A percentile compares a stretch with the other conserved stretches of the same genome.
These are phyloP conservation scores for Conticribra weissflogii DNA, from an alignment of 108 stramenopile genomes.

Conservation along the genomic window DNA sequence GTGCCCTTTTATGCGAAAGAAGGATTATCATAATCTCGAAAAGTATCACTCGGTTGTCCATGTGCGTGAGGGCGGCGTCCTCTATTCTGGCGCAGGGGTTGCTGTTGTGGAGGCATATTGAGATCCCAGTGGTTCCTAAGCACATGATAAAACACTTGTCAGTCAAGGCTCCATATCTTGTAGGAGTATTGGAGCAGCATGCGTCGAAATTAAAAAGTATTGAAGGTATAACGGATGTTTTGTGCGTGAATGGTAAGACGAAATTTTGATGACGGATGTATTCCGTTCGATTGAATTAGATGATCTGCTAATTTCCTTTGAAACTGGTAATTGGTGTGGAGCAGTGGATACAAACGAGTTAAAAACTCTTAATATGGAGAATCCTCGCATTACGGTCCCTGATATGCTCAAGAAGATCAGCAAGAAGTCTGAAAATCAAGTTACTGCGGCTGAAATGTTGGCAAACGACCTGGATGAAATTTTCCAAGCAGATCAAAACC, in stretches of 20 bases:
- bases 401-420: conserved; percentile 39
- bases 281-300: too few species aligned
- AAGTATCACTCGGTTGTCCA: conserved; percentile 69
- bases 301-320: too few species aligned
- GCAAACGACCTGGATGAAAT: conserved; percentile 79
- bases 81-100: conserved; percentile 76
- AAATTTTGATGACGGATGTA: too few species aligned
- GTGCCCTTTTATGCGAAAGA: conserved; percentile 79
- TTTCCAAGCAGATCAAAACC: conserved; percentile 75
- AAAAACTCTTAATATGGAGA: conserved; percentile 68
- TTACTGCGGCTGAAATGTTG: conserved; percentile 62
- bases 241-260: conserved; percentile 57
- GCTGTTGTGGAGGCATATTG: conserved; percentile 80
- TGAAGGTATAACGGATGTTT: conserved; percentile 73
- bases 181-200: conserved; percentile 61
- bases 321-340: too few species aligned
- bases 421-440: conserved; percentile 7
- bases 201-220: conserved; percentile 42
- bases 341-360: conserved; percentile 69
- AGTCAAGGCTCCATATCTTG: conserved; percentile 66
- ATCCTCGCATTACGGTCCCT: conserved; percentile 37
- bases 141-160: conserved; percentile 71
- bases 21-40: conserved; percentile 72
- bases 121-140: conserved; percentile 84
- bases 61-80: conserved; percentile 72